These are phyloP conservation scores for Santalum album DNA, from an alignment of 164 flowering plant genomes.

Conservation along the genomic window DNA sequence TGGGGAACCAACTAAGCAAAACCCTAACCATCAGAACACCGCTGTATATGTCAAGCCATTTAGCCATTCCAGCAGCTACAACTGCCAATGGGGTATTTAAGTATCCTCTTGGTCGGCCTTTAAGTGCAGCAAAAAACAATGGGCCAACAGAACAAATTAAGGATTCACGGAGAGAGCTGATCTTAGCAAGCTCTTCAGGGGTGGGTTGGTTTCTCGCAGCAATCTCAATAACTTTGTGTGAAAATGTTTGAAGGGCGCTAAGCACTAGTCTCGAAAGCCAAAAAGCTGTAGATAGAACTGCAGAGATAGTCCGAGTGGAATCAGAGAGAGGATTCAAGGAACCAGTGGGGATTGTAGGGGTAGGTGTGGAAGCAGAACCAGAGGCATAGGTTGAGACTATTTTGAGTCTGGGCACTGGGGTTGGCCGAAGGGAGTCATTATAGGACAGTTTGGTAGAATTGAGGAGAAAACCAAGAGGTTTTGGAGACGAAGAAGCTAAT, in stretches of 20 bases:
- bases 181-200: slow-evolving; percentile 16
- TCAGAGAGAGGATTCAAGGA: not conserved
- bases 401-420: not conserved
- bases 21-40: slow-evolving; percentile 89
- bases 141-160: slow-evolving; percentile 40
- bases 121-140: slow-evolving; percentile 55
- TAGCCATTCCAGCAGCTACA: slow-evolving; percentile 78
- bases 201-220: slow-evolving; percentile 11
- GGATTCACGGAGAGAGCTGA: slow-evolving; percentile 13
- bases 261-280: slow-evolving; percentile 17
- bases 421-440: not conserved
- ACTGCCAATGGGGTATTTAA: slow-evolving; percentile 71
- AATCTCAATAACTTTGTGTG: slow-evolving; percentile 10
- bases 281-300: slow-evolving; percentile 30
- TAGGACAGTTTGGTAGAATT: not conserved
- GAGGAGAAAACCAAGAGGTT: not conserved
- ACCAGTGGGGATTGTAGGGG: not conserved
- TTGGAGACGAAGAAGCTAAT: not conserved
- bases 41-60: slow-evolving; percentile 89
- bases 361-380: not conserved
- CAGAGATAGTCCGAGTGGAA: slow-evolving; percentile 38
- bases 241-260: slow-evolving; percentile 2
- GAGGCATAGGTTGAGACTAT: not conserved
- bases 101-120: slow-evolving; percentile 30
- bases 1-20: slow-evolving; percentile 98